phyloP scores from a whole-genome alignment of 495 filamentous ascomycete genomes.

The Hypoxylon rickii region DNA sequence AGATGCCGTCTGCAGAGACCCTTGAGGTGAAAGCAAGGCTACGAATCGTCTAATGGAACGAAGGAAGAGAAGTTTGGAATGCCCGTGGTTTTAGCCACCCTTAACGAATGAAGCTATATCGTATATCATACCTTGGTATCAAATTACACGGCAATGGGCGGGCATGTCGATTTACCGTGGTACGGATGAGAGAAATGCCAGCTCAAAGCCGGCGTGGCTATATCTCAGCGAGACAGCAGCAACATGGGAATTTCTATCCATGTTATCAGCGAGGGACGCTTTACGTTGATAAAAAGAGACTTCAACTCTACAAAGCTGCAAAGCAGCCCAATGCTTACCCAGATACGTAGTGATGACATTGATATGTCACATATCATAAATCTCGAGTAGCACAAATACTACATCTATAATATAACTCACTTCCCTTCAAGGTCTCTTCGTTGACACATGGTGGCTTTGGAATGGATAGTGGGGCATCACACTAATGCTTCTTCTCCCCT shows the following conservation, averaged over 20 bases:
- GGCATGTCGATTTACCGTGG: neutral
- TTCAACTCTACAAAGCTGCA: neutral
- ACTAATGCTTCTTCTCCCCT: neutral
- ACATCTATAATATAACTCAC: too few relatives aligned
- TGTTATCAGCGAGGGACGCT: too few relatives aligned
- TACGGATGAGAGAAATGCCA: neutral
- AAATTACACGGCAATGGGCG: neutral
- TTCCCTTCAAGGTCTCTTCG: neutral
- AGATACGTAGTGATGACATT: too few relatives aligned
- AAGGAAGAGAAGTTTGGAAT: neutral
- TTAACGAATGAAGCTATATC: neutral
- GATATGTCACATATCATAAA: too few relatives aligned
- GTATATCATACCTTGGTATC: neutral
- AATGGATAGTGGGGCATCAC: neutral
- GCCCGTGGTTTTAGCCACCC: too few relatives aligned
- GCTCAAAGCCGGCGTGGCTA: neutral
- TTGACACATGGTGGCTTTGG: neutral
- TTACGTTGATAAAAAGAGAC: too few relatives aligned
- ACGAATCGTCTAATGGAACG: neutral
- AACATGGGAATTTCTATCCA: too few relatives aligned
- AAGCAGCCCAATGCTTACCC: neutral
- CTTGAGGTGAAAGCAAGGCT: neutral
- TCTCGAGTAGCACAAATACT: too few relatives aligned
- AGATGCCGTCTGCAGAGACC: constrained; percentile 1
- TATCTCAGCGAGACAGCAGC: neutral